Evolutionary conservation across 2,329 filamentous ascomycete genomes (phyloP).

Genomic region (Alternaria sp.): DNA sequence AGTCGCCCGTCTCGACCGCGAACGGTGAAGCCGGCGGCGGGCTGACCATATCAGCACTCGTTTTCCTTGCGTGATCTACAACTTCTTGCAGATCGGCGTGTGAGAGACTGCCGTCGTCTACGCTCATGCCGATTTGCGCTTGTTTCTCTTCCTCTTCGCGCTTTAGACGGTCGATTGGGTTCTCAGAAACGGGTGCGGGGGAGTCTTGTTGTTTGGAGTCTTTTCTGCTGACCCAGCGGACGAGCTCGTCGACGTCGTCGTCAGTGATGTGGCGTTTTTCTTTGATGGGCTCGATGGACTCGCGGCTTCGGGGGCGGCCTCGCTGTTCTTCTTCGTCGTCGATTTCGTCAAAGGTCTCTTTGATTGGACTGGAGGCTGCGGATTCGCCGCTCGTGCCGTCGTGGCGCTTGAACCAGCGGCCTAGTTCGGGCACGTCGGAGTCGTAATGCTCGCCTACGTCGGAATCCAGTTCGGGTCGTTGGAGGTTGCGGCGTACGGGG

Average conservation of each 20-base stretch:
- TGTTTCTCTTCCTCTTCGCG: slow-evolving; percentile 20
- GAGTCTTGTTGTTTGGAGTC: slow-evolving; percentile 15
- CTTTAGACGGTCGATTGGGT: not conserved
- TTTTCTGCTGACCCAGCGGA: slow-evolving; percentile 32
- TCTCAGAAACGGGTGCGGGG: not conserved
- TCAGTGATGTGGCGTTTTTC: slow-evolving; percentile 20
- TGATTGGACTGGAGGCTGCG: slow-evolving; percentile 2
- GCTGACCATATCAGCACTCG: not conserved
- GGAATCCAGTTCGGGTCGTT: slow-evolving; percentile 13
- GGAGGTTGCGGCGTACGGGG: slow-evolving; percentile 20
- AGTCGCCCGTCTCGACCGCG: slow-evolving; percentile 1
- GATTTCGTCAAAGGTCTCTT: not conserved
- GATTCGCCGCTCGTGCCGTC: slow-evolving; percentile 37
- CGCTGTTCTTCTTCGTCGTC: slow-evolving; percentile 8
- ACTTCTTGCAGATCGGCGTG: slow-evolving; percentile 15
- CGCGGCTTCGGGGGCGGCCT: slow-evolving; percentile 18
- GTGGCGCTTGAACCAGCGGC: slow-evolving; percentile 25
- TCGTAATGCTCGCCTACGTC: slow-evolving; percentile 17
- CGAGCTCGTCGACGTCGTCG: slow-evolving; percentile 34
- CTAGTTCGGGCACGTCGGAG: slow-evolving; percentile 33
- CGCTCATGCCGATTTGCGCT: slow-evolving; percentile 24
- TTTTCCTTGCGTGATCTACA: slow-evolving; percentile 7
- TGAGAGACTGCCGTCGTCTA: slow-evolving; percentile 24
- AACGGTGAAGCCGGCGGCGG: not conserved
- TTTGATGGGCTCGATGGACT: slow-evolving; percentile 4